phyloP scores from a whole-genome alignment of 176 grass and related monocot species.

The Carex scoparia region DNA sequence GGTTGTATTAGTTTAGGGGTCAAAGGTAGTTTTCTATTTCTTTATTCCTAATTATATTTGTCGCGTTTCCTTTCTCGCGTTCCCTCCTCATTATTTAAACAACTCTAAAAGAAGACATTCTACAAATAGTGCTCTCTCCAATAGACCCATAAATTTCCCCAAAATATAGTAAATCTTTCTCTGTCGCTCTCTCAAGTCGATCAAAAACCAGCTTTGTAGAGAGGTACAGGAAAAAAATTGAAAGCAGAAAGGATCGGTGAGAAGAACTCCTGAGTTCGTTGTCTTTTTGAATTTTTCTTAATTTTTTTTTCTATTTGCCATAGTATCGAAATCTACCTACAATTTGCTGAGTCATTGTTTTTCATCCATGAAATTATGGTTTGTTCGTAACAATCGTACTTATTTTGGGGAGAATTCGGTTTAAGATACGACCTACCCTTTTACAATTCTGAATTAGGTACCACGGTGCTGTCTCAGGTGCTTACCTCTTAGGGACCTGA shows the following conservation, averaged over 20 bases:
- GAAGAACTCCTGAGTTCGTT: neutral
- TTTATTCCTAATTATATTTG: neutral
- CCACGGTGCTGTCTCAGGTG: neutral
- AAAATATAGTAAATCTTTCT: neutral
- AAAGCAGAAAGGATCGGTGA: neutral
- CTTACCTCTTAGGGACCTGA: neutral
- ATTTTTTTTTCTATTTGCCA: neutral
- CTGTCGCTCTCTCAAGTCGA: neutral
- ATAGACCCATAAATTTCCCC: neutral
- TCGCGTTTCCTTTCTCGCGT: neutral
- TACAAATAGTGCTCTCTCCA: neutral
- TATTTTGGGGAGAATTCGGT: neutral
- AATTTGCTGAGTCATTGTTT: neutral
- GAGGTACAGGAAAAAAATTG: slow-evolving; percentile 4
- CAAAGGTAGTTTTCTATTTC: slow-evolving; percentile 16
- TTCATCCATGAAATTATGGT: neutral
- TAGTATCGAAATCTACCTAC: neutral
- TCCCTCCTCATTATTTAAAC: slow-evolving; percentile 18
- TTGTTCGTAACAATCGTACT: neutral
- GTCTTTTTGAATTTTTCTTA: neutral
- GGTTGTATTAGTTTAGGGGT: neutral
- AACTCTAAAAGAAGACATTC: neutral
- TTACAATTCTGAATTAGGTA: slow-evolving; percentile 1
- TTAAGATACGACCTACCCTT: neutral
- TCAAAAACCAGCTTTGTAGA: neutral